Base-by-base conservation (phyloP, 306 rosid genomes). In the Sicyos edulis region DNA sequence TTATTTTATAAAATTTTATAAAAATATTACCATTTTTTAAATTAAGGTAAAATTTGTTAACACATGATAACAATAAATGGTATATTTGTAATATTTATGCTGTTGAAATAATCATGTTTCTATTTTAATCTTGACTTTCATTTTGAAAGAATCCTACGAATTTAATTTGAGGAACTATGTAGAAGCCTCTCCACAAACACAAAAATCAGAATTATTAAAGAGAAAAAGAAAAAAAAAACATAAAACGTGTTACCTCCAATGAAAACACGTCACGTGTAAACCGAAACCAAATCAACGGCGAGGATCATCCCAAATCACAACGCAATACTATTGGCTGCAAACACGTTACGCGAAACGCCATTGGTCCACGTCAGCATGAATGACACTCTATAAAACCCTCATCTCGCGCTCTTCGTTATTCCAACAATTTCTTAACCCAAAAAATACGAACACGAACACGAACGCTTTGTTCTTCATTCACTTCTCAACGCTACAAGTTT, bases 321-420 rank as follows among this genome's bases (percentile, higher is more conserved):
- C 70, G 10, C 10, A 72, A 75, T 70, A 6, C 53, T 6, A 90
- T 90, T 92, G 98, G 98, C 32, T 49, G 13, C 26, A 71, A 68
- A 58, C 4, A 22, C 10, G 13, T 5, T 6, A 15, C 53, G n/a
- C 71, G 68, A 61, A 64, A 61, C n/a, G 0, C 63, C 21, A 90
- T 92, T 92, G 98, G 98, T 78, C 91, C 98, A 92, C 85, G 85
- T 92, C 89, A 86, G 32, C 78, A 8, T 0, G 0, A 4, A 62
- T 92, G 98, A 92, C 98, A 84, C 82, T 87, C 49, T 29, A 32
- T 26, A 74, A 74, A 51, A 40, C 21, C 42, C 3, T 3, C 11
- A 45, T 55, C 51, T 40, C 54, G 17, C 71, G 53, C 32, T 11
- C 0, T 7, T 15, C 5, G n/a, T 19, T 4, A 4, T 17, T 20